Base-by-base conservation (phyloP, 208 protist species). In the Herpetomonas tarakana region DNA sequence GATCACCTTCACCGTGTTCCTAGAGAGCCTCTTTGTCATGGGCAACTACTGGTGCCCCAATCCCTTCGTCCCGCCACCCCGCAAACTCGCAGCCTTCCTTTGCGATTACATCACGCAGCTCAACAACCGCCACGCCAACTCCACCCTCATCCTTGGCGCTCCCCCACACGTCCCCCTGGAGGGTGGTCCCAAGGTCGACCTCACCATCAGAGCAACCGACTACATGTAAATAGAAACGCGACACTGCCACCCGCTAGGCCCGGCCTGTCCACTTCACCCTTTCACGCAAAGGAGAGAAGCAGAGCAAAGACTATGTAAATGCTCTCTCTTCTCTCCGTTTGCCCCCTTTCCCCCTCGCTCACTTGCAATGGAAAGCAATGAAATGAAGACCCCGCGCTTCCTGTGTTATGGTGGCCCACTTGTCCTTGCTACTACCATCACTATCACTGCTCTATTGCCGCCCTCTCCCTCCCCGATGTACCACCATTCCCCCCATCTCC, bases 41-140 rank as follows among this genome's bases (percentile, higher is more conserved):
- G 68, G 66, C 24, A 30, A 78, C 31, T 83, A 92, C 68, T 94
- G 88, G 86, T 94, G 83, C 60, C 81, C 86, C 6, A 82, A 92
- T 41, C 81, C 81, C n/a, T 67, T 82, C n/a, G 71, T 92, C 1
- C 78, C 74, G 4, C 55, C 64, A 1, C 60, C 88, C 11, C 79
- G 88, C 47, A 89, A 89, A 31, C 67, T 91, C 0, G 88, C 85
- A 0, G 79, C 73, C 12, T 94, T 94, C 59, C 39, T 94, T 11
- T 50, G 72, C 7, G 35, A 60, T 64, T 65, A 78, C n/a, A 57
- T 92, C 11, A 66, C 73, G 31, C 84, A 86, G 60, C 73, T 94
- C 39, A 81, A 62, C 31, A 52, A 46, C 14, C 63, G 72, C 4
- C 72, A 91, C 66, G 54, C 61, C 25, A 73, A 65, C 38, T 78